phyloP scores from a whole-genome alignment of 1,284 basidiomycete genomes.

The Marasmius fiardii region DNA sequence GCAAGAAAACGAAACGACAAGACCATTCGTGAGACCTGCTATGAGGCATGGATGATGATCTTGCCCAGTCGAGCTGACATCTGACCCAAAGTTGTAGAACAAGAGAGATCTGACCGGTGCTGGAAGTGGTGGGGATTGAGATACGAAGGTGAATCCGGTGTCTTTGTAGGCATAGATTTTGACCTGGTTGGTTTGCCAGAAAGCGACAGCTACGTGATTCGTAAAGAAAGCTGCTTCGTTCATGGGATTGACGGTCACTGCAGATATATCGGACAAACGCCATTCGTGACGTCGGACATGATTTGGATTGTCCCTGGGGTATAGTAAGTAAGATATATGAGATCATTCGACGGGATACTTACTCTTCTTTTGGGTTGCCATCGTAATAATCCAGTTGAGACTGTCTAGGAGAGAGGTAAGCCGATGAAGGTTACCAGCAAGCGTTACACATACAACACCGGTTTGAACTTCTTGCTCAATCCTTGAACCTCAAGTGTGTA shows the following conservation, averaged over 20 bases:
- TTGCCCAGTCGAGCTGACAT: conserved; percentile 28
- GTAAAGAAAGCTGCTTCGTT: conserved; percentile 46
- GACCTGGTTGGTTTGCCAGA: conserved; percentile 74
- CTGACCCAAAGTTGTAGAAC: conserved; percentile 60
- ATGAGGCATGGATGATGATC: conserved; percentile 60
- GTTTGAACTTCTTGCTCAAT: neutral
- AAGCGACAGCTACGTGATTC: conserved; percentile 57
- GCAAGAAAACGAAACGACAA: conserved; percentile 58
- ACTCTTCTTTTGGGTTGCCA: neutral
- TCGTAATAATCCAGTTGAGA: neutral
- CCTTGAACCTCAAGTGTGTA: conserved; percentile 43
- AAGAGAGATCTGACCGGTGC: conserved; percentile 70
- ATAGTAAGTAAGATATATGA: neutral
- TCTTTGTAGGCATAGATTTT: conserved; percentile 45
- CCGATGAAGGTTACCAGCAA: too few species aligned
- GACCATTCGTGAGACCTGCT: conserved; percentile 79
- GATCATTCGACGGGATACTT: conserved; percentile 13
- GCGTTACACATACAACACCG: neutral
- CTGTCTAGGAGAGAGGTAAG: neutral
- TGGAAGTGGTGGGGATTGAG: conserved; percentile 43
- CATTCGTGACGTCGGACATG: conserved; percentile 8
- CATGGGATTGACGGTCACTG: conserved; percentile 58
- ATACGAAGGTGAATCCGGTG: conserved; percentile 38
- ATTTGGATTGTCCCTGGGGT: neutral
- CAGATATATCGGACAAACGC: conserved; percentile 50